Conservation (phyloP, 192 early-diverging fungal genomes). For the Umbelopsis vinacea region DNA sequence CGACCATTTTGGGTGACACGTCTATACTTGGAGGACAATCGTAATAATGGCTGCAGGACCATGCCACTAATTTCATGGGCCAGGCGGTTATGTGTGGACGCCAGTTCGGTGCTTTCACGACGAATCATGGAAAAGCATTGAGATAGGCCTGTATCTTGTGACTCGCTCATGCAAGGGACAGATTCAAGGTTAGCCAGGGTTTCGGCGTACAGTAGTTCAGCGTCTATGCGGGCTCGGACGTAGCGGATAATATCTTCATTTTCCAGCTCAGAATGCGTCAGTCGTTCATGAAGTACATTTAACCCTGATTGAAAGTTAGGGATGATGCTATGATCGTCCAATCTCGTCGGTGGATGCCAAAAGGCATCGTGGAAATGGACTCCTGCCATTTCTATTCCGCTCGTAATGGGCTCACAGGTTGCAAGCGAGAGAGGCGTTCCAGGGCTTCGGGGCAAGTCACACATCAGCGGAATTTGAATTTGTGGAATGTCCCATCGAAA, state of each 20-base stretch:
- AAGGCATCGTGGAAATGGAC: conserved; percentile 32
- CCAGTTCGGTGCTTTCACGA: conserved; percentile 49
- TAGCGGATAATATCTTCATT: conserved; percentile 56
- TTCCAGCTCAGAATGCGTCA: conserved; percentile 52
- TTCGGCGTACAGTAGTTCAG: conserved; percentile 43
- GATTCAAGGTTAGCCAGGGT: conserved; percentile 21
- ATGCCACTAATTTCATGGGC: conserved; percentile 48
- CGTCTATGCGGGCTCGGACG: conserved; percentile 47
- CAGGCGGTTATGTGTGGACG: conserved; percentile 44
- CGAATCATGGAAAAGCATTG: conserved; percentile 54
- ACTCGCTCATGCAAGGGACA: conserved; percentile 44
- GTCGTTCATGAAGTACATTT: conserved; percentile 54
- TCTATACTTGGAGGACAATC: conserved; percentile 17
- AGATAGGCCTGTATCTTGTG: conserved; percentile 49
- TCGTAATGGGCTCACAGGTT: neutral
- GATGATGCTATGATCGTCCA: conserved; percentile 19
- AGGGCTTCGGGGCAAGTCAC: no score
- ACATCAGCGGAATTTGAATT: no score
- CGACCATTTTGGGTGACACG: conserved; percentile 22
- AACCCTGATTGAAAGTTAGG: conserved; percentile 49
- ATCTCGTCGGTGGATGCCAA: conserved; percentile 25
- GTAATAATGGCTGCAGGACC: conserved; percentile 28
- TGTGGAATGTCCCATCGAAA: no score
- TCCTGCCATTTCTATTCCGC: neutral
- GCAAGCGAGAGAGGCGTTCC: no score